These are phyloP conservation scores for Laguncularia racemosa DNA, from an alignment of 345 rosid species.

Conservation along the genomic window DNA sequence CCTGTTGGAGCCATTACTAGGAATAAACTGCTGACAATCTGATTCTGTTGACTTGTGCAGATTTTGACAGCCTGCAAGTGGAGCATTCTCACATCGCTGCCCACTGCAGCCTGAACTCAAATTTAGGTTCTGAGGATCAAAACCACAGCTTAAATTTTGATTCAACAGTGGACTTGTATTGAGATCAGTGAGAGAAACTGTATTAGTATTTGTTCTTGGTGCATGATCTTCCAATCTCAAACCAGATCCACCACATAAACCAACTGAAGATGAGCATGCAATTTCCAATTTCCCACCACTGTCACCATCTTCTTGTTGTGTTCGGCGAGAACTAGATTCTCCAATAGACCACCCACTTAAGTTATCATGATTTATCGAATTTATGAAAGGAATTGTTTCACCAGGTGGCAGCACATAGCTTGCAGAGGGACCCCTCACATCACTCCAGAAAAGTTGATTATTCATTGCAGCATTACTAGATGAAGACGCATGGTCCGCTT, in stretches of 20 bases:
- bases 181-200: slow-evolving; percentile 18
- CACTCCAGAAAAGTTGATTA: slow-evolving; percentile 64
- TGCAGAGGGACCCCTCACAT: slow-evolving; percentile 39
- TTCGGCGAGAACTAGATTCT: slow-evolving; percentile 48
- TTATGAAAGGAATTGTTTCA: slow-evolving; percentile 26
- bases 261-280: slow-evolving; percentile 33
- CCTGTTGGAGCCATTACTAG: slow-evolving; percentile 25
- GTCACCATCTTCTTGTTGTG: slow-evolving; percentile 28
- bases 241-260: slow-evolving; percentile 22
- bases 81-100: slow-evolving; percentile 27
- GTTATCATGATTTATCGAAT: slow-evolving; percentile 44
- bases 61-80: slow-evolving; percentile 27
- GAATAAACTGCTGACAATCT: slow-evolving; percentile 19
- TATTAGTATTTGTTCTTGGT: slow-evolving; percentile 22
- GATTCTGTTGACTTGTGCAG: slow-evolving; percentile 27
- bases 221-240: slow-evolving; percentile 33
- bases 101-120: slow-evolving; percentile 43
- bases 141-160: slow-evolving; percentile 32
- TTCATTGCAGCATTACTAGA: slow-evolving; percentile 54
- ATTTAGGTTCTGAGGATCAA: slow-evolving; percentile 37
- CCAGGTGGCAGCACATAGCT: slow-evolving; percentile 40
- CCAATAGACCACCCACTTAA: slow-evolving; percentile 40
- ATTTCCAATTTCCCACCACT: slow-evolving; percentile 34
- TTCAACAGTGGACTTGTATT: slow-evolving; percentile 30
- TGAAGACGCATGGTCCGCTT: slow-evolving; percentile 69